Base-by-base conservation (phyloP, 768 basidiomycete genomes). In the Lactarius tabidus region DNA sequence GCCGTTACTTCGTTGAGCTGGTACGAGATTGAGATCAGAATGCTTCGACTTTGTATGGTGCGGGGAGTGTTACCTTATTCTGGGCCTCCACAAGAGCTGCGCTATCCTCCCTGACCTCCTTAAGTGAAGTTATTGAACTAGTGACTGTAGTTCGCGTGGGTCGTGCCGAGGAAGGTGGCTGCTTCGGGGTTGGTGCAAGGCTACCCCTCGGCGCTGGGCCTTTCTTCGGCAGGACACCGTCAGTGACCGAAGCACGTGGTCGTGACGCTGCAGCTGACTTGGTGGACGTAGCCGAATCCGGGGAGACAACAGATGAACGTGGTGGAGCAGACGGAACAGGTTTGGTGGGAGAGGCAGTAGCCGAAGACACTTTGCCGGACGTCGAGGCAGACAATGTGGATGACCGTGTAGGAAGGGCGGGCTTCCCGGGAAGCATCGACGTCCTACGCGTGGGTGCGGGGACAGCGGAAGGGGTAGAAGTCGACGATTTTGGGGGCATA, bases 101-200 rank as follows among this genome's bases (percentile, higher is more conserved):
- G n/a, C 75, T 77, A 68, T 86, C 85, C 67, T 86, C 87, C 66
- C 82, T 84, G 20, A 87, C 78, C 70, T 91, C 91, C 64, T 80
- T 82, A 64, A 91, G 85, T 10, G 90, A 90, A n/a, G 88, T 82
- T 56, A 91, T 85, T 17, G 90, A 91, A 29, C 80, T 77, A 43
- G 83, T 71, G 33, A 82, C 74, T 20, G 83, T 80, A 61, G 82
- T 74, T 48, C 84, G 66, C 62, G 48, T 23, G 14, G 78, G 70
- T 33, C 77, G 71, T 59, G 76, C 70, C 18, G 79, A 66, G 31
- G 79, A 71, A 62, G 77, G 70, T 2, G 78, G 53, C 54, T 78
- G 69, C 33, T 76, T 72, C 31, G 82, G 62, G 17, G 77, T 72
- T 9, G 72, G 57, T n/a, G 73, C 70, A 26, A 75, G 41, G 53